Base-by-base conservation (phyloP, 2,329 filamentous ascomycete genomes). In the Nigrograna mackinnonii region DNA sequence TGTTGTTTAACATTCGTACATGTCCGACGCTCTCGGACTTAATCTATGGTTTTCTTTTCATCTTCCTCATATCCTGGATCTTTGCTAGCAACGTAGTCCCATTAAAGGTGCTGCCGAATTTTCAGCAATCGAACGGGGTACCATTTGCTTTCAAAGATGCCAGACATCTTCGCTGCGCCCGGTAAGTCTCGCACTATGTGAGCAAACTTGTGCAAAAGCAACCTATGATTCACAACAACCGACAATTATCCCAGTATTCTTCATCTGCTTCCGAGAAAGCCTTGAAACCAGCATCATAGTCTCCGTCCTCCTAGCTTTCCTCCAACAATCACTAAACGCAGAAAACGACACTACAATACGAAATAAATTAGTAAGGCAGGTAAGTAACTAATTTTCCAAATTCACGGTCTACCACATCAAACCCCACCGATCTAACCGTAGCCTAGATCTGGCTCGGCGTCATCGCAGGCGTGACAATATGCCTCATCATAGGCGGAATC, bases 241-340 rank as follows among this genome's bases (percentile, higher is more conserved):
- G n/a, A n/a, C n/a, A n/a, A n/a, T n/a, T n/a, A 12, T 14, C 24
- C 24, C 37, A 77, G 82, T 95, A 41, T 95, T 95, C 74, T 91
- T 96, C 73, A 88, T 95, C 66, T 84, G 89, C 71, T 94, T 95
- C 66, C 84, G 91, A 62, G 91, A 95, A 72, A 83, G 84, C 31
- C 75, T 95, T 35, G 90, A 95, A 74, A 87, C 86, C 1, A 85
- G 81, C 59, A 90, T 95, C 61, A 88, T 95, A 56, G 83, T 95
- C 49, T 92, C 90, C 0, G 86, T 95, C n/a, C 76, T 95, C 24
- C 79, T 95, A 30, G 83, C 89, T 16, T 95, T 92, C 65, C 73
- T 95, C 44, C 94, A 92, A 67, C 87, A 94, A 66, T 87, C 86
- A 3, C 79, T 95, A 24, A 82, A 82, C 1, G 81, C 84, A 7